Conservation (phyloP, 768 basidiomycete species). For the Suillus occidentalis region DNA sequence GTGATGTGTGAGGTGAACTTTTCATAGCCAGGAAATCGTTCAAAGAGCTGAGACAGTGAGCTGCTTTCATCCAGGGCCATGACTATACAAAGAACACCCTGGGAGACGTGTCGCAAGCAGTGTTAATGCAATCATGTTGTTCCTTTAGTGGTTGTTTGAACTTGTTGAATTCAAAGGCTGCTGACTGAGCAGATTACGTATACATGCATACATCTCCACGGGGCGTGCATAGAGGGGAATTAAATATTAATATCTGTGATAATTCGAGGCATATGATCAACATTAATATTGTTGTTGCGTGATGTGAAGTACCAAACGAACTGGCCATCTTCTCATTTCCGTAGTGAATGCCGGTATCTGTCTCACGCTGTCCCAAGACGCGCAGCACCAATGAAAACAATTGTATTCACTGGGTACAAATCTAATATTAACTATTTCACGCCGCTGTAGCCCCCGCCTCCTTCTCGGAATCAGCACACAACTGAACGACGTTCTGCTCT, state of each 20-base stretch:
- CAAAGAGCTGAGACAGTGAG: conserved; percentile 5
- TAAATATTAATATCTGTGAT: neutral
- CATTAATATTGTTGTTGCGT: neutral
- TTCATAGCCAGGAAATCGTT: conserved; percentile 25
- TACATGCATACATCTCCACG: neutral
- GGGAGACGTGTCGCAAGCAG: neutral
- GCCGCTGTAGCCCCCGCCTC: too few species aligned
- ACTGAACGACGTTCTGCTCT: neutral
- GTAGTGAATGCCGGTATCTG: neutral
- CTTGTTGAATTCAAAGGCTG: conserved; percentile 17
- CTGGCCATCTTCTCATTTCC: neutral
- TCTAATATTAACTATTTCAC: neutral
- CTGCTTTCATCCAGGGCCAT: conserved; percentile 21
- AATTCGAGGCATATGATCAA: neutral
- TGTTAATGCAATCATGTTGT: neutral
- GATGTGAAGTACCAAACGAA: neutral
- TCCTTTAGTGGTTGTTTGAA: conserved; percentile 12
- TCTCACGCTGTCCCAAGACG: neutral
- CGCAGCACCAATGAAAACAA: neutral
- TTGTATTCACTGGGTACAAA: neutral
- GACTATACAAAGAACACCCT: neutral
- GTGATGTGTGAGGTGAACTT: conserved; percentile 25
- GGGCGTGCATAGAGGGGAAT: neutral
- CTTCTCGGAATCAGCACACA: neutral
- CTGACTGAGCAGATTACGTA: conserved; percentile 12